These are phyloP conservation scores for Candida berthetii DNA, from an alignment of 805 yeast species.

Conservation along the genomic window DNA sequence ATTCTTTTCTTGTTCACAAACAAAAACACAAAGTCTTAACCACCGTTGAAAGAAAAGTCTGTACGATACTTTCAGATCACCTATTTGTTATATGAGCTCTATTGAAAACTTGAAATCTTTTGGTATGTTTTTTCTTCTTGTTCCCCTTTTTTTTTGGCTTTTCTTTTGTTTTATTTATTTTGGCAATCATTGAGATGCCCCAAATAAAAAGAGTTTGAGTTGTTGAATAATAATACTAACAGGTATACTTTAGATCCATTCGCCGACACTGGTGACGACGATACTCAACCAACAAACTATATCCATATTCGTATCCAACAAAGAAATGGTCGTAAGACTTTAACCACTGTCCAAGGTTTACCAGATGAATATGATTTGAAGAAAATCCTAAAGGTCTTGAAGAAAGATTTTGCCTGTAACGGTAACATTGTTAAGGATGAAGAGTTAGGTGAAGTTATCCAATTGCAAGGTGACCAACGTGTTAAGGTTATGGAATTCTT, in stretches of 20 bases:
- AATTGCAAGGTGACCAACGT: conserved; percentile 98
- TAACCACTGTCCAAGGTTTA: conserved; percentile 97
- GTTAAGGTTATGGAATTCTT: conserved; percentile 91
- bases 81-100: conserved; percentile 56
- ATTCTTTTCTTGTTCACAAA: too few species aligned
- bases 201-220: conserved; percentile 1
- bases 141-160: not conserved
- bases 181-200: too few species aligned
- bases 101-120: conserved; percentile 85
- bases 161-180: not conserved
- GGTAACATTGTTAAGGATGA: conserved; percentile 97
- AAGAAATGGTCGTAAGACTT: conserved; percentile 98
- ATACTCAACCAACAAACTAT: conserved; percentile 91
- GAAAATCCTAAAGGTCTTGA: conserved; percentile 86
- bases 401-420: conserved; percentile 98
- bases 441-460: conserved; percentile 94
- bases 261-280: conserved; percentile 99
- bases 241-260: conserved; percentile 65
- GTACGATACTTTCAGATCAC: not conserved
- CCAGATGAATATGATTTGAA: conserved; percentile 93
- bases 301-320: conserved; percentile 99
- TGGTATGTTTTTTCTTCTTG: conserved; percentile 34
- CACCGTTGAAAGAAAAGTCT: not conserved
- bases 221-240: too few species aligned
- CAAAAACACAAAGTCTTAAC: not conserved